Evolutionary conservation across 495 filamentous ascomycete species (phyloP), one percentile per base, ranked within the genome.

Genomic region (Xylaria acuta): DNA sequence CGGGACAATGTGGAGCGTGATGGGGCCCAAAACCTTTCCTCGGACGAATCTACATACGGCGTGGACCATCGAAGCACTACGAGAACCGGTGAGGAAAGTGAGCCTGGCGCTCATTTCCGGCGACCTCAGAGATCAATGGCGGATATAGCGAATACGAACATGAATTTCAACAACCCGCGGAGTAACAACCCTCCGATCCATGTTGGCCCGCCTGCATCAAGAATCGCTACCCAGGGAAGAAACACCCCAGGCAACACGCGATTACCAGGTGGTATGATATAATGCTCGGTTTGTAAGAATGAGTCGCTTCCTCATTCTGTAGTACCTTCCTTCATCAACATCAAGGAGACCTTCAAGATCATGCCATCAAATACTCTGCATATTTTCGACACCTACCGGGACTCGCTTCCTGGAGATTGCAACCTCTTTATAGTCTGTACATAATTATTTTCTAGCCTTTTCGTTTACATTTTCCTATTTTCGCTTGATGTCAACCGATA

Each of bases 81-180:
- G 36, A 60, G 40, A 41, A 49, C 32, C 5, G 49, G 36, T 63
- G 80, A 80, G 9, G 89, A 91, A 7, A 76, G 87, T 75, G 78
- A 86, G 77, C 32, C 79, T 74, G 47, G 73, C 73, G 73, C 81
- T 74, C 65, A 78, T 27, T 84, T 86, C 41, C 82, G 86, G 47
- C 82, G 85, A 56, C 80, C 90, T 6, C 86, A 87, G 75, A 90
- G 88, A 75, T 90, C 92, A 69, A 58, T 36, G 36, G n/a, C 14
- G 20, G 62, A 59, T 38, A 34, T 18, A 41, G 32, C 59, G 20
- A 41, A 32, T 27, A 11, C 43, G 25, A 60, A 47, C 11, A 32
- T 49, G 25, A 56, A 38, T 27, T 66, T 66, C n/a, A 38, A 38
- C 85, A 81, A 30, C 87, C 83, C 73, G 86, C 86, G 72, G 82